Evolutionary conservation across 345 rosid genomes (phyloP).

Genomic region (Lepidium sativum): DNA sequence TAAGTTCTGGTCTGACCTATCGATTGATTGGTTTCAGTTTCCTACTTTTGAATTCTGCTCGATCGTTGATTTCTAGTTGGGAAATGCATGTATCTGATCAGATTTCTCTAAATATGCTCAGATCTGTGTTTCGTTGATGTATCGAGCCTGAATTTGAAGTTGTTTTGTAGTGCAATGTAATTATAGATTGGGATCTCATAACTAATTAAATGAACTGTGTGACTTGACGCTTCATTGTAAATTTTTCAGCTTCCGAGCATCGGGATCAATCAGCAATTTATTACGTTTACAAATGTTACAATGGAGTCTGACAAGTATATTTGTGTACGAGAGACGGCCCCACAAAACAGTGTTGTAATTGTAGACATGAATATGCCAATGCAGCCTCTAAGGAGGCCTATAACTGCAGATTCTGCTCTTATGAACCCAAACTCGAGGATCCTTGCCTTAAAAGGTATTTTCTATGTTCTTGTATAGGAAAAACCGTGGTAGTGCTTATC

Average conservation of each 20-base stretch:
- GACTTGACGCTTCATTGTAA: constrained; percentile 12
- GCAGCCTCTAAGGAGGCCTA: constrained; percentile 78
- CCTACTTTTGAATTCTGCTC: constrained; percentile 6
- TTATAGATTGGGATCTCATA: constrained; percentile 7
- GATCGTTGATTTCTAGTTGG: neutral
- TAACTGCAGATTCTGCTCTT: constrained; percentile 76
- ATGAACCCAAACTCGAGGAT: constrained; percentile 84
- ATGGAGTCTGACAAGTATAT: constrained; percentile 89
- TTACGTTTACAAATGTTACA: constrained; percentile 71
- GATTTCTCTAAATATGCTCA: neutral
- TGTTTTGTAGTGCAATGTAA: constrained; percentile 3
- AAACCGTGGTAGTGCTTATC: neutral
- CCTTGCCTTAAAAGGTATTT: constrained; percentile 70
- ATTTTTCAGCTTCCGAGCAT: constrained; percentile 53
- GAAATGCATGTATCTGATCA: constrained; percentile 12
- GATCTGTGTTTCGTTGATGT: constrained; percentile 23
- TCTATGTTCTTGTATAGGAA: neutral
- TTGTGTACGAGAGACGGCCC: constrained; percentile 79
- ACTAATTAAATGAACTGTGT: constrained; percentile 2
- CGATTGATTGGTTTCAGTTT: constrained; percentile 6
- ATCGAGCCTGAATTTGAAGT: neutral
- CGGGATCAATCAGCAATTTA: constrained; percentile 73
- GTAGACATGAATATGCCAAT: constrained; percentile 78
- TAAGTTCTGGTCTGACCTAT: neutral
- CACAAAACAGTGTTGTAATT: constrained; percentile 74